Percentiles rank a stretch among this genome's conserved stretches.
These are phyloP conservation scores for Acarospora socialis DNA, from an alignment of 2,329 filamentous ascomycete species.

Conservation along the genomic window DNA sequence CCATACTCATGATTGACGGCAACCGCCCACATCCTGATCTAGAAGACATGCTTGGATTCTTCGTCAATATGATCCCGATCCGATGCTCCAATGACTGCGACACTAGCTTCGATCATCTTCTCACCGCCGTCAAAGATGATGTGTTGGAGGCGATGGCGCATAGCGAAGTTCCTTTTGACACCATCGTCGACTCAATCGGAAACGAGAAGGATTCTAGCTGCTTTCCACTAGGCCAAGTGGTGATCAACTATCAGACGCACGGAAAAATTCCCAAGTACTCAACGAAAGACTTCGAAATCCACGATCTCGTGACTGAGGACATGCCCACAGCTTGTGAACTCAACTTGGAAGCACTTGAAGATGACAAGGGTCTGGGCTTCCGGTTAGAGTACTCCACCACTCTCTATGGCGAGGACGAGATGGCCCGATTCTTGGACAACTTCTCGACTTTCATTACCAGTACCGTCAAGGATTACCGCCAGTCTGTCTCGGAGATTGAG, in stretches of 20 bases:
- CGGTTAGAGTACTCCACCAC: conserved; percentile 15
- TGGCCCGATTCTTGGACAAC: conserved; percentile 19
- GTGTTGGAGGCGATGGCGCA: conserved; percentile 13
- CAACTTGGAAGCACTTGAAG: conserved; percentile 15
- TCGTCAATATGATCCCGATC: conserved; percentile 16
- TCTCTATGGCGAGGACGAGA: conserved; percentile 14
- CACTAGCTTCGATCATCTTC: conserved; percentile 16
- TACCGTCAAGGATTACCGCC: conserved; percentile 16
- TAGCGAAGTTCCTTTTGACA: conserved; percentile 11
- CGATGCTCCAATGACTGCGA: conserved; percentile 20
- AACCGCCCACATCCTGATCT: conserved; percentile 15
- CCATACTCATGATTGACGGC: conserved; percentile 15
- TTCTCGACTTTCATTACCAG: conserved; percentile 16
- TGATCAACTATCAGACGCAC: conserved; percentile 15
- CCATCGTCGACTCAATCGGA: conserved; percentile 11
- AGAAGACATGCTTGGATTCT: conserved; percentile 14
- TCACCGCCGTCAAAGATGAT: too few relatives aligned
- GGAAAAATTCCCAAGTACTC: conserved; percentile 14
- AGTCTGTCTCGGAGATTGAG: conserved; percentile 15
- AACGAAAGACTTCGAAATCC: conserved; percentile 15
- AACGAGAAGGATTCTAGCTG: conserved; percentile 8
- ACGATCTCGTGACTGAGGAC: conserved; percentile 13
- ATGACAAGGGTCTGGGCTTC: conserved; percentile 14
- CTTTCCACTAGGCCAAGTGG: conserved; percentile 13
- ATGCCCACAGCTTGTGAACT: conserved; percentile 16